Base-by-base conservation (phyloP, 768 basidiomycete species). In the Termitomyces sp. region DNA sequence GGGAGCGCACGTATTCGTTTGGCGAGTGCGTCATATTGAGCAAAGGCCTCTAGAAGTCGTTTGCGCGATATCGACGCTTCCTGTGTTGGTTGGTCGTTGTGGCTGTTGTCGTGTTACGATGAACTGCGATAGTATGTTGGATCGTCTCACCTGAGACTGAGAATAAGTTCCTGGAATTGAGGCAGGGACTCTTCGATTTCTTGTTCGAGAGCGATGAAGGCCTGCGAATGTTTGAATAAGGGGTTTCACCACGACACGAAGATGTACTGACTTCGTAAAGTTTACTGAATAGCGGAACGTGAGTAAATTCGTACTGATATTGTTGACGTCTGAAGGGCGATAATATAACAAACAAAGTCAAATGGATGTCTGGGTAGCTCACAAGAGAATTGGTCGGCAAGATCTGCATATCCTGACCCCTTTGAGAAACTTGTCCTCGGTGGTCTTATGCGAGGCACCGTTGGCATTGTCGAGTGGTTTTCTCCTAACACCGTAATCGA, bases 181-280 rank as follows among this genome's bases (percentile, higher is more conserved):
- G 94, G 94, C 4, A 98, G 80, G 2, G 85, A 76, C 37, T 89
- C 89, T 70, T 94, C 91, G n/a, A 98, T 95, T 66, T 98, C 95
- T 57, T 83, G 82, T 76, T 99, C 95, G 8, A 97, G 75, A 43
- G 68, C 71, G 42, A 92, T 75, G 62, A 98, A 86, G 1, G 83
- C 83, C 83, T 94, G 72, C 20, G 34, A 45, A 10, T 20, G 36
- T 43, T 47, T 46, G 46, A 47, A 52, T 11, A 37, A 50, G 46
- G 50, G 29, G 57, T 51, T 48, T 47, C 5, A n/a, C 9, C n/a
- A 29, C 47, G 15, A 36, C 48, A 48, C 37, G 34, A 42, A 38
- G 7, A 51, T 47, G 10, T 3, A 64, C 73, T 37, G 69, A 89
- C 91, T 67, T 88, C 84, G 71, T 97, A 91, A 34, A 96, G 77